A percentile compares a stretch with the other conserved stretches of the same genome.
These are phyloP conservation scores for Yamagishiella unicocca DNA, from an alignment of 139 green algal species.

Conservation along the genomic window DNA sequence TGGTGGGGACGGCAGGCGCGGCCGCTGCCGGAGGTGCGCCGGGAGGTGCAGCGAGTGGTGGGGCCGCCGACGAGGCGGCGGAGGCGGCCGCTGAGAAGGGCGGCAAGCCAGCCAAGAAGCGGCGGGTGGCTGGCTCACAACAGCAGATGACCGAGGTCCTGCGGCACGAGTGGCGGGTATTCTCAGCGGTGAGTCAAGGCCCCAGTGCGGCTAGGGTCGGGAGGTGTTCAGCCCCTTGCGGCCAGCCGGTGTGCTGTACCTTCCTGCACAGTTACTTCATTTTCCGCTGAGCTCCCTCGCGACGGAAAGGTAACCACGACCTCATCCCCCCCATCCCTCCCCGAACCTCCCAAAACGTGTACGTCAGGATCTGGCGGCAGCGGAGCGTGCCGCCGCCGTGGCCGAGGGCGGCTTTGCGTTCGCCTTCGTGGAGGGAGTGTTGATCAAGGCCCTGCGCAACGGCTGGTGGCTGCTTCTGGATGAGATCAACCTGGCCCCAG, in stretches of 20 bases:
- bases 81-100: slow-evolving; percentile 37
- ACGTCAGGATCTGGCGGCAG: slow-evolving; percentile 70
- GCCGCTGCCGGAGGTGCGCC: background rate
- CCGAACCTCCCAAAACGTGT: too few relatives aligned
- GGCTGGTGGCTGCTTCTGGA: slow-evolving; percentile 98
- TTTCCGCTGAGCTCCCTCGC: too few relatives aligned
- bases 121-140: background rate
- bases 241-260: too few relatives aligned
- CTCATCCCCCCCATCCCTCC: too few relatives aligned
- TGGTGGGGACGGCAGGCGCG: background rate
- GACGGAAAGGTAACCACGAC: too few relatives aligned
- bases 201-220: too few relatives aligned
- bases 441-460: slow-evolving; percentile 89
- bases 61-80: slow-evolving; percentile 9
- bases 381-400: slow-evolving; percentile 78
- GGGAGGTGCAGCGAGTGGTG: background rate
- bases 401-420: slow-evolving; percentile 92
- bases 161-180: slow-evolving; percentile 76
- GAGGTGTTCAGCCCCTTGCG: too few relatives aligned
- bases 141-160: slow-evolving; percentile 1
- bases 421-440: slow-evolving; percentile 93
- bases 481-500: slow-evolving; percentile 92
- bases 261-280: too few relatives aligned
- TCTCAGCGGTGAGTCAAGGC: slow-evolving; percentile 62
- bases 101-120: slow-evolving; percentile 43